Percentiles rank a stretch among this genome's conserved stretches.
phyloP scores from a whole-genome alignment of 805 yeast species.

The Kuraishia molischiana region DNA sequence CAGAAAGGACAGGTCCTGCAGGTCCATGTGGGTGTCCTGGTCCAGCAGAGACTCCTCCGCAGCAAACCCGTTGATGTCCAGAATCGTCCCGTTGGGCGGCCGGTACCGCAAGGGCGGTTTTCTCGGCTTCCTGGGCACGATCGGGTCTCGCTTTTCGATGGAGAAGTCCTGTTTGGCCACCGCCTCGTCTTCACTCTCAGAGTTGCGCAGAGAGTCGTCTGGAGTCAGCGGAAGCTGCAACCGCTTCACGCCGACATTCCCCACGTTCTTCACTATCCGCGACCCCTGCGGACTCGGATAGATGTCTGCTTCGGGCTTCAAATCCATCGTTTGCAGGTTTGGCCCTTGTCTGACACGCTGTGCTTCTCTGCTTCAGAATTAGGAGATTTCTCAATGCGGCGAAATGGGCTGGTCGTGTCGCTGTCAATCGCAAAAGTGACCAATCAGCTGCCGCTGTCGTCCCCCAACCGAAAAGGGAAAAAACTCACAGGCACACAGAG shows the following conservation, averaged over 20 bases:
- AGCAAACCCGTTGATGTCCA: conserved; percentile 24
- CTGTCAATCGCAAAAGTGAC: no score
- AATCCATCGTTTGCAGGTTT: no score
- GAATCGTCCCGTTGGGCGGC: conserved; percentile 34
- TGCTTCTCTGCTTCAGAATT: no score
- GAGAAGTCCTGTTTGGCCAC: background rate
- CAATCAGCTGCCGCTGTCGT: no score
- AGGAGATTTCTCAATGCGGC: no score
- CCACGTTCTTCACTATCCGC: background rate
- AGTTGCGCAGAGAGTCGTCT: conserved; percentile 1
- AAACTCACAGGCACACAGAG: no score
- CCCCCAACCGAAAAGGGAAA: no score
- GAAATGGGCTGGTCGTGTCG: no score
- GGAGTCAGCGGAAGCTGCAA: conserved; percentile 1
- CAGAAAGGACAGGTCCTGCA: conserved; percentile 36
- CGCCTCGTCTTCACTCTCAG: conserved; percentile 1
- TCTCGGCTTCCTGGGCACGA: conserved; percentile 11
- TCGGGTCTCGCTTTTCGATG: background rate
- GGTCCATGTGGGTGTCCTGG: conserved; percentile 21
- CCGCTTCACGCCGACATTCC: background rate
- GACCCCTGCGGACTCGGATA: background rate
- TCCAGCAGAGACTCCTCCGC: conserved; percentile 14
- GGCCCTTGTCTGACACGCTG: no score
- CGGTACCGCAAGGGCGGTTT: conserved; percentile 37
- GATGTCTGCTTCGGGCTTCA: no score